Percentiles rank a stretch among this genome's conserved stretches.
Evolutionary conservation across 1,284 basidiomycete genomes (phyloP).

Genomic region (Cryptococcus sp.): DNA sequence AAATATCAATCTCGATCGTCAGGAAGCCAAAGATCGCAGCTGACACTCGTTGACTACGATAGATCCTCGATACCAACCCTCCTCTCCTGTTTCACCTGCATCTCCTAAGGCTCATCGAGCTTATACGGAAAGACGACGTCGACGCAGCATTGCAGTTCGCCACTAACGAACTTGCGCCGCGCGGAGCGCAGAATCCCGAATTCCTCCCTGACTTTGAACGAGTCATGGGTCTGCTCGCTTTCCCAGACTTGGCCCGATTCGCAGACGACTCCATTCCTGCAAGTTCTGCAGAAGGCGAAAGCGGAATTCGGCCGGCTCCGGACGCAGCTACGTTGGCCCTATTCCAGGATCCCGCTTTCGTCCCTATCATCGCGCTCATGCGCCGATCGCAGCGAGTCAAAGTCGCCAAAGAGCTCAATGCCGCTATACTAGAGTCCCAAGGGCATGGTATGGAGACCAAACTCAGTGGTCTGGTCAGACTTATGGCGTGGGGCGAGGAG

Average conservation of each 20-base stretch:
- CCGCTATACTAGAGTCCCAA: conserved; percentile 86
- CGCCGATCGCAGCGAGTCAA: conserved; percentile 83
- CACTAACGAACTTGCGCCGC: conserved; percentile 87
- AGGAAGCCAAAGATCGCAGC: background rate
- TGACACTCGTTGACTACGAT: conserved; percentile 17
- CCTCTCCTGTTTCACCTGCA: conserved; percentile 88
- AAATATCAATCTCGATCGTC: background rate
- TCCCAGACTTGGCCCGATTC: conserved; percentile 61
- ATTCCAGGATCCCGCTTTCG: conserved; percentile 44
- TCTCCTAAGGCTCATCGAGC: conserved; percentile 92
- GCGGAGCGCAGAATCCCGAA: conserved; percentile 91
- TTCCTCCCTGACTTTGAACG: conserved; percentile 88
- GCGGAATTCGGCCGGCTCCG: conserved; percentile 13
- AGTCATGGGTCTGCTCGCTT: conserved; percentile 93
- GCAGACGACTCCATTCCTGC: conserved; percentile 32
- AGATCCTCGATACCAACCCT: conserved; percentile 92
- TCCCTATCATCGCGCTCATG: conserved; percentile 60
- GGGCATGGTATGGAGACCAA: conserved; percentile 92
- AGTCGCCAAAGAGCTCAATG: conserved; percentile 88
- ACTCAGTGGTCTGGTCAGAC: conserved; percentile 77
- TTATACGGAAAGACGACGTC: conserved; percentile 79
- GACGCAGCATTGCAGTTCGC: conserved; percentile 85
- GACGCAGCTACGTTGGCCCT: conserved; percentile 30
- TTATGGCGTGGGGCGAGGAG: conserved; percentile 85
- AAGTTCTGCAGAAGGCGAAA: background rate